Conservation (phyloP, 2,329 filamentous ascomycete species). For the Talaromyces sp. region DNA sequence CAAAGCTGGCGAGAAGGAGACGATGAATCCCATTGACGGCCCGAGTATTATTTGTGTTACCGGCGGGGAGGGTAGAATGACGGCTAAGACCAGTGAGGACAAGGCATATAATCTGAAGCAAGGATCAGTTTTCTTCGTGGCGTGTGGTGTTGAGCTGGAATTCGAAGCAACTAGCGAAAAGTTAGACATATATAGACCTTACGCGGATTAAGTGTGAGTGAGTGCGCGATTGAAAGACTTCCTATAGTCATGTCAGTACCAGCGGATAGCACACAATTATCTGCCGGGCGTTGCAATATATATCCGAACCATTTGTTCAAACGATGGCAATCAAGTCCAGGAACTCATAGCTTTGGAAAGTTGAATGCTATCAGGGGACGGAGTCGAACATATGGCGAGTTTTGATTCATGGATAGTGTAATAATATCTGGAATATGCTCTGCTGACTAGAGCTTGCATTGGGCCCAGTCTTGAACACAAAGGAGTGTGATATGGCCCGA, state of each 20-base stretch:
- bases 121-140: slow-evolving; percentile 66
- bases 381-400: neutral
- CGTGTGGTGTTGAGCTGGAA: slow-evolving; percentile 52
- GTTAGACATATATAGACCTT: slow-evolving; percentile 50
- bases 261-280: neutral
- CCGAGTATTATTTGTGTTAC: slow-evolving; percentile 64
- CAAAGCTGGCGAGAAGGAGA: slow-evolving; percentile 57
- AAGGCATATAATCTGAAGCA: slow-evolving; percentile 55
- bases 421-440: neutral
- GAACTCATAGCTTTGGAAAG: too few species aligned
- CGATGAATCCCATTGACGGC: slow-evolving; percentile 53
- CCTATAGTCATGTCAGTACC: neutral
- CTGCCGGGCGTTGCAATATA: neutral
- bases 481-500: neutral
- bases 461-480: neutral
- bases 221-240: neutral
- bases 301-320: neutral
- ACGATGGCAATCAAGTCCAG: neutral
- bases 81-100: slow-evolving; percentile 43
- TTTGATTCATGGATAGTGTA: neutral
- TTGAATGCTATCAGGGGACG: too few species aligned
- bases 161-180: slow-evolving; percentile 42
- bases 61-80: slow-evolving; percentile 56
- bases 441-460: neutral
- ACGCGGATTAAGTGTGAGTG: slow-evolving; percentile 29